A percentile compares a stretch with the other conserved stretches of the same genome.
phyloP scores from a whole-genome alignment of 768 basidiomycete genomes.

The Pleurotus tuber-regium region DNA sequence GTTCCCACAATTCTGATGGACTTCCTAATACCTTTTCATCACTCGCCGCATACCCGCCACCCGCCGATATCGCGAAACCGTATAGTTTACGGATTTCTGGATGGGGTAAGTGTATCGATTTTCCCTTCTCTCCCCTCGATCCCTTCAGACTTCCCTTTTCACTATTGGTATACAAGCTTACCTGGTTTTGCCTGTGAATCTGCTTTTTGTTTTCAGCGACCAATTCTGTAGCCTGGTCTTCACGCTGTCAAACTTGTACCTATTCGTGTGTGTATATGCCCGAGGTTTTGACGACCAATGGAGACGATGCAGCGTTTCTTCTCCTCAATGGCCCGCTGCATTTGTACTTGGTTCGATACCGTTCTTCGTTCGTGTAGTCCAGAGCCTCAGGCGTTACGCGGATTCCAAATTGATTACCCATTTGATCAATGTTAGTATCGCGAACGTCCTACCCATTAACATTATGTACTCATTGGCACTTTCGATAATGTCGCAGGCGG shows the following conservation, averaged over 20 bases:
- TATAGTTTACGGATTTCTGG: constrained; percentile 86
- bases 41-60: neutral
- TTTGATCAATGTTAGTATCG: constrained; percentile 71
- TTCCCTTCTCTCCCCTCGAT: neutral
- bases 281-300: constrained; percentile 49
- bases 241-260: constrained; percentile 68
- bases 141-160: constrained; percentile 4
- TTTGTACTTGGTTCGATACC: constrained; percentile 66
- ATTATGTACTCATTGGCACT: constrained; percentile 5
- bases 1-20: neutral
- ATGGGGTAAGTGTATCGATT: constrained; percentile 62
- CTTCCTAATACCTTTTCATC: neutral
- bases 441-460: neutral
- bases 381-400: constrained; percentile 82
- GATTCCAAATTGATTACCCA: constrained; percentile 78
- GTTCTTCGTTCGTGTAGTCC: constrained; percentile 72
- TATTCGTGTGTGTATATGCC: constrained; percentile 72
- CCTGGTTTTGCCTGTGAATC: neutral
- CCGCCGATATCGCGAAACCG: constrained; percentile 11
- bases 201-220: constrained; percentile 44
- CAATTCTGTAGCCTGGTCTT: constrained; percentile 81
- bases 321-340: constrained; percentile 58
- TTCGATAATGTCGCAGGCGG: constrained; percentile 71
- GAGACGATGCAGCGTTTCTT: constrained; percentile 43
- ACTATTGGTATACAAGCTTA: neutral